phyloP scores from a whole-genome alignment of 805 yeast genomes.

The Metschnikowia dekortorum region DNA sequence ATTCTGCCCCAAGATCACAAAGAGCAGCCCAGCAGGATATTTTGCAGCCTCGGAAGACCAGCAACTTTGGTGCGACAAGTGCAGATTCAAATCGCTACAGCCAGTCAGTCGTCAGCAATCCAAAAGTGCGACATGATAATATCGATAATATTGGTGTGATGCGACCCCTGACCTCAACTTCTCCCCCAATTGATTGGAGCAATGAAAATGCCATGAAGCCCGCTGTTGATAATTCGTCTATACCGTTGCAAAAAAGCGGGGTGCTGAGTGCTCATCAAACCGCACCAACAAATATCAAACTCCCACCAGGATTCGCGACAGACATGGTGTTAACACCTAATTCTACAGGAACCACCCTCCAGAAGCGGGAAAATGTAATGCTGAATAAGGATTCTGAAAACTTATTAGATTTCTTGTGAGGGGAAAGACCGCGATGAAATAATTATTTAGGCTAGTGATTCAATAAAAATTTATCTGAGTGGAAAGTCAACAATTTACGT shows the following conservation, averaged over 20 bases:
- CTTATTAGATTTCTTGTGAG: constrained; percentile 1
- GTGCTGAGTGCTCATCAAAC: neutral
- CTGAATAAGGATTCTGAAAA: neutral
- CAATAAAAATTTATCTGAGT: neutral
- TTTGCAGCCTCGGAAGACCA: neutral
- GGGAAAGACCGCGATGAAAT: neutral
- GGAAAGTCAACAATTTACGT: neutral
- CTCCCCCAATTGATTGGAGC: constrained; percentile 1
- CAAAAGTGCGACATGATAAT: neutral
- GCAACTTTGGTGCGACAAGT: constrained; percentile 10
- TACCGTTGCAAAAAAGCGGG: neutral
- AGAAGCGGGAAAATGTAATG: neutral
- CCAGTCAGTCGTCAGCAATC: neutral
- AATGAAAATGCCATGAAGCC: neutral
- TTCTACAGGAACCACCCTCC: constrained; percentile 8
- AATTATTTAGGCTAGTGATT: neutral
- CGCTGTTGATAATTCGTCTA: neutral
- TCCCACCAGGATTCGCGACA: constrained; percentile 33
- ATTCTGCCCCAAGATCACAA: constrained; percentile 2
- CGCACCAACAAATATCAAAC: constrained; percentile 8
- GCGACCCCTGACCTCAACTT: neutral
- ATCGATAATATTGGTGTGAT: neutral
- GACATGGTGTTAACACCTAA: constrained; percentile 25
- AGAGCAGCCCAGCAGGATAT: neutral
- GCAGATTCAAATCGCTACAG: neutral